These are phyloP conservation scores for Globisporangium acanthophoron DNA, from an alignment of 352 stramenopile species.

Conservation along the genomic window DNA sequence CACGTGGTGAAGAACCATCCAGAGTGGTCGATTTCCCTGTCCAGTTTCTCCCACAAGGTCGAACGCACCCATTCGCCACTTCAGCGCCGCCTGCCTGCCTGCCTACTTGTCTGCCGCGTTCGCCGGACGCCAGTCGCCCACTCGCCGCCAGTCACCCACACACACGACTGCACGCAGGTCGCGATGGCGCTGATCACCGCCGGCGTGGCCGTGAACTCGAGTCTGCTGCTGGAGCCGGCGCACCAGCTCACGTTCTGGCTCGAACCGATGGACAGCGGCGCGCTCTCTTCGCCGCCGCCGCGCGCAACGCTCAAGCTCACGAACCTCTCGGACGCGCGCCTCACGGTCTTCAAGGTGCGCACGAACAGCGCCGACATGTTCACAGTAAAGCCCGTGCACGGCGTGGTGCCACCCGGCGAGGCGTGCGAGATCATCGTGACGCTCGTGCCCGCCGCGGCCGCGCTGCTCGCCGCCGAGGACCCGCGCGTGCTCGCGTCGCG, in stretches of 20 bases:
- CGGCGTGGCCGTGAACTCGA: slow-evolving; percentile 65
- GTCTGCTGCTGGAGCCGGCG: slow-evolving; percentile 63
- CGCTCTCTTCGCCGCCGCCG: not conserved
- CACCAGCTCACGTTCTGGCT: slow-evolving; percentile 12
- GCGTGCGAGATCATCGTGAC: slow-evolving; percentile 35
- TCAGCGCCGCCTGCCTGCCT: too few species aligned
- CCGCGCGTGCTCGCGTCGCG: slow-evolving; percentile 24
- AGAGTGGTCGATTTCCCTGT: too few species aligned
- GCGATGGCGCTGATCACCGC: slow-evolving; percentile 53
- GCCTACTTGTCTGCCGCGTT: too few species aligned
- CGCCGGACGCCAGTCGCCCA: too few species aligned
- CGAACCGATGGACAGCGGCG: not conserved
- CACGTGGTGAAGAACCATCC: too few species aligned
- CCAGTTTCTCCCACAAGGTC: too few species aligned
- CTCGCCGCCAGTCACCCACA: not conserved
- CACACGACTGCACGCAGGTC: not conserved
- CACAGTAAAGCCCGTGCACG: slow-evolving; percentile 62
- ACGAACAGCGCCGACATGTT: slow-evolving; percentile 77
- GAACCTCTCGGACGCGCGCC: slow-evolving; percentile 58
- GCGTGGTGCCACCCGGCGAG: slow-evolving; percentile 34
- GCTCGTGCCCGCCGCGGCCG: slow-evolving; percentile 24
- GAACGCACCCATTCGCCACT: too few species aligned
- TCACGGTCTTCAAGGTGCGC: slow-evolving; percentile 68
- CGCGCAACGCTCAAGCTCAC: slow-evolving; percentile 27
- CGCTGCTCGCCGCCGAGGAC: slow-evolving; percentile 28